Base-by-base conservation (phyloP, 257 asterid genomes). In the Solanum chiquidenum region DNA sequence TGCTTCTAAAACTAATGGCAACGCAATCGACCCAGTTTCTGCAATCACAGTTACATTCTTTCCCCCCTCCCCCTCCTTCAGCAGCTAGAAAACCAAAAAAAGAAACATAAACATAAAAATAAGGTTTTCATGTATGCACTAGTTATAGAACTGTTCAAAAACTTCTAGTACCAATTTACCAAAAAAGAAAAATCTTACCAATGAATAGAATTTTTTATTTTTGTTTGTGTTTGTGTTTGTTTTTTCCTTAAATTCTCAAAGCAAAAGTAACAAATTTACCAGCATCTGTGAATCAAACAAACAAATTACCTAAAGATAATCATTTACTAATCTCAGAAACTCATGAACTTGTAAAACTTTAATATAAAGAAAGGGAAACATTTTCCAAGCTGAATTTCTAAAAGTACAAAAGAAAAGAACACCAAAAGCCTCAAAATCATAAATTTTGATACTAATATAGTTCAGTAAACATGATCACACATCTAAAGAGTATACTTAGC, bases 11-110 rank as follows among this genome's bases (percentile, higher is more conserved):
- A 88, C 90, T 80, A 94, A 86, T 38, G 96, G 96, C 88, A 89
- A 86, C 71, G 96, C 91, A 83, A 90, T 91, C 31, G 91, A 91
- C 3, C 96, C 96, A 87, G 91, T 92, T 89, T 93, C 95, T 1
- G 94, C 86, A 86, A 95, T 92, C 90, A 93, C 91, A 88, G 87
- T 94, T 20, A 89, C 88, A 79, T 72, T 92, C 90, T 93, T 95
- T 64, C 89, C 95, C 49, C 86, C 42, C 86, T 94, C 98, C 16
- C 93, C 96, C 87, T 97, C 98, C 93, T 95, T 94, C 89, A 95
- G 85, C 88, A 91, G 91, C 98, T 97, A 89, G 86, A 92, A 35
- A 23, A 33, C 80, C 88, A 66, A 66, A 85, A 23, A 85, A 20
- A 38, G 18, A 84, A 37, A 35, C 23, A 84, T 20, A 62, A 73